Evolutionary conservation across 192 early-diverging fungal genomes (phyloP), one percentile per base, ranked within the genome.

Genomic region (Geranomyces michiganensis): DNA sequence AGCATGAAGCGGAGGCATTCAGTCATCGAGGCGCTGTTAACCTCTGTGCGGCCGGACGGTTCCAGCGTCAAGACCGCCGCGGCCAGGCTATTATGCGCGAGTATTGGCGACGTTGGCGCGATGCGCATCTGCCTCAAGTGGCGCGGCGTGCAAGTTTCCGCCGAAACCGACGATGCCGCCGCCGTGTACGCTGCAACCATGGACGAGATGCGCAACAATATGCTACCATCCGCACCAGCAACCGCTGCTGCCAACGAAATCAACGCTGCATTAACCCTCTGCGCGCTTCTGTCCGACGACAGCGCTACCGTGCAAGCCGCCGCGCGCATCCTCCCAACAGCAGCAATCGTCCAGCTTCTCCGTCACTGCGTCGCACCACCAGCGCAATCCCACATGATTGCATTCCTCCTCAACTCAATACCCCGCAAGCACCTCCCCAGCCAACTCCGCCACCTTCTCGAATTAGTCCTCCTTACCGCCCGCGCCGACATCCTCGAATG

Each of bases 341-440:
- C 51, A 55, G 19, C 51, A 55, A 6, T 60, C 8, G 7, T 60
- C 27, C 58, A 60, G 21, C 58, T 60, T 19, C 58, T 60, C 21
- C 58, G 29, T 19, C 58, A 60, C 26, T 19, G 21, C 21, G 15
- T 60, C 15, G 58, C 58, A 8, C 58, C 58, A 17, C 58, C 58
- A 19, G 51, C 51, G 17, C 51, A 53, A 7, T 7, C 51, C 15
- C 19, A 53, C 51, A 60, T 29, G 21, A 27, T 32, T 19, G 12
- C 58, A 8, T 29, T 60, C 58, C 58, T 60, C 5, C 21, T 19
- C 1, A 7, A 27, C 58, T 29, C 29, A 5, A 26, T 29, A 17
- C 58, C 58, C 12, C 31, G 29, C 26, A 29, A 60, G 12, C 19
- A n/a, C 51, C 51, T 53, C 7, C 51, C 24, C 51, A 29, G 5